Conservation (phyloP, 2,329 filamentous ascomycete species). For the Blumeriella jaapii region DNA sequence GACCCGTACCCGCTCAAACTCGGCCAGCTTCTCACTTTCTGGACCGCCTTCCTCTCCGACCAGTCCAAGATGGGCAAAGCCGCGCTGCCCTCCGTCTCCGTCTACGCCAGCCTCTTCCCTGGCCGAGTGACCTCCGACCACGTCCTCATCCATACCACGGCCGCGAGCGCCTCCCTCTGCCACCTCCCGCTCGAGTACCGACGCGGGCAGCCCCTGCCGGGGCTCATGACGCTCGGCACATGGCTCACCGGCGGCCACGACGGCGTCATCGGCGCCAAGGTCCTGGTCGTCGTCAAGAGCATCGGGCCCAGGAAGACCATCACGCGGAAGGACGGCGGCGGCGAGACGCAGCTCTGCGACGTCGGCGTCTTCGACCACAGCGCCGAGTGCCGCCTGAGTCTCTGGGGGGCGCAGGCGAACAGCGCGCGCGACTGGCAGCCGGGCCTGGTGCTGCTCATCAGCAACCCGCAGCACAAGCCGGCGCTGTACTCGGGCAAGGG, state of each 20-base stretch:
- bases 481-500: conserved; percentile 16
- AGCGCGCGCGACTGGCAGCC: conserved; percentile 35
- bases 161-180: conserved; percentile 32
- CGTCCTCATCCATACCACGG: conserved; percentile 40
- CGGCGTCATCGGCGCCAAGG: conserved; percentile 33
- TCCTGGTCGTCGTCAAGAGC: conserved; percentile 47
- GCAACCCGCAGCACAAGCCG: conserved; percentile 25
- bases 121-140: conserved; percentile 42
- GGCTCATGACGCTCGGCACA: conserved; percentile 44
- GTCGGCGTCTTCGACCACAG: conserved; percentile 48
- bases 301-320: conserved; percentile 41
- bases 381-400: conserved; percentile 37
- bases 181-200: conserved; percentile 36
- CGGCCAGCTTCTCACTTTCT: conserved; percentile 43
- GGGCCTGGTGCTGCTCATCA: conserved; percentile 38
- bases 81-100: conserved; percentile 23
- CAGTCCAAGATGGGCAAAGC: conserved; percentile 35
- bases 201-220: conserved; percentile 29
- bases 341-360: conserved; percentile 35
- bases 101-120: conserved; percentile 46
- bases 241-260: conserved; percentile 45
- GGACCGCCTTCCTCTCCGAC: conserved; percentile 42
- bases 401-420: conserved; percentile 40
- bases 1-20: conserved; percentile 34
- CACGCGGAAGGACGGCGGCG: conserved; percentile 32